Conservation (phyloP, 1,139 yeast species). For the Arxiozyma telluris region DNA sequence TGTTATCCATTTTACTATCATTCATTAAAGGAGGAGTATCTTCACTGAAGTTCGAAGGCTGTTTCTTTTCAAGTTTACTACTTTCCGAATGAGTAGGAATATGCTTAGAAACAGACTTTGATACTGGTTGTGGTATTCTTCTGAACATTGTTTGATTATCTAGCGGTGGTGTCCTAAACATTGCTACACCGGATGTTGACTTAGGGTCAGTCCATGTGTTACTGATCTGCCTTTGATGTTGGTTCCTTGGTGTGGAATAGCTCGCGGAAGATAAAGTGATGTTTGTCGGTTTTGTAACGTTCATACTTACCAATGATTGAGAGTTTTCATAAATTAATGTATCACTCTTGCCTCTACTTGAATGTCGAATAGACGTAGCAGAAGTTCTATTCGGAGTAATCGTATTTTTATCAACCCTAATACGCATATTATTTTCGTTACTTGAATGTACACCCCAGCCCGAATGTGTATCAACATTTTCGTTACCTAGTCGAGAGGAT, state of each 20-base stretch:
- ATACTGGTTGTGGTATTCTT: conserved; percentile 1
- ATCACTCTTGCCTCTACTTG: conserved; percentile 24
- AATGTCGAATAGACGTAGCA: background rate
- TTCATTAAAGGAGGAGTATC: background rate
- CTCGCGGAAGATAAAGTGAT: background rate
- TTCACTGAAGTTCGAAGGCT: background rate
- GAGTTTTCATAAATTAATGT: conserved; percentile 11
- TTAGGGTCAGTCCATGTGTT: background rate
- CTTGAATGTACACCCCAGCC: conserved; percentile 23
- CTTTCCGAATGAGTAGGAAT: background rate
- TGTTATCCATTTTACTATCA: background rate
- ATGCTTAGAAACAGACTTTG: background rate
- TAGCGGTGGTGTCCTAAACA: conserved; percentile 26
- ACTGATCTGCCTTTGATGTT: background rate
- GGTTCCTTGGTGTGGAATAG: background rate
- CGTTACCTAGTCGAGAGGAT: background rate
- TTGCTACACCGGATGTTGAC: conserved; percentile 15
- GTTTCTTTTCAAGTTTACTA: background rate
- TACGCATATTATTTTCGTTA: background rate
- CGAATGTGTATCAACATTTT: conserved; percentile 22
- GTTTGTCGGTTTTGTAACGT: background rate
- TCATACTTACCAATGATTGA: background rate
- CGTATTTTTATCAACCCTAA: too few relatives aligned
- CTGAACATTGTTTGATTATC: conserved; percentile 1
- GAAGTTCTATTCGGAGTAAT: background rate